These are phyloP conservation scores for Fusarium pseudonygamai DNA, from an alignment of 2,329 filamentous ascomycete species.

Conservation along the genomic window DNA sequence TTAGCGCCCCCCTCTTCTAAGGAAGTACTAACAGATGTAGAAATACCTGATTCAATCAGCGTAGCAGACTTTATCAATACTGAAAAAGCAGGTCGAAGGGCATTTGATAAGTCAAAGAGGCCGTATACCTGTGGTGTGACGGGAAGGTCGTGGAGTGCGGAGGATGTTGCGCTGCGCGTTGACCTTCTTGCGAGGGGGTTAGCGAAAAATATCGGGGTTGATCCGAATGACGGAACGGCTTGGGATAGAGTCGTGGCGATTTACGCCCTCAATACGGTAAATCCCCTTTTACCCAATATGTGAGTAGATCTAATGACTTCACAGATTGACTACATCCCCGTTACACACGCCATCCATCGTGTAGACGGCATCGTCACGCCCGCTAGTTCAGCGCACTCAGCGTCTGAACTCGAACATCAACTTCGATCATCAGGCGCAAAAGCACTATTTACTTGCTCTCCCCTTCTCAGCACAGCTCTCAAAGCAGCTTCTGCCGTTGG, in stretches of 20 bases:
- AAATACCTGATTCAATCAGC: slow-evolving; percentile 49
- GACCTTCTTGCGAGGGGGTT: slow-evolving; percentile 76
- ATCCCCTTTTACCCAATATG: background rate
- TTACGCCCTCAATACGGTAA: slow-evolving; percentile 82
- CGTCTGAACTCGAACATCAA: slow-evolving; percentile 75
- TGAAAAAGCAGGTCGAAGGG: slow-evolving; percentile 55
- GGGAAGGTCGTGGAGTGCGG: slow-evolving; percentile 70
- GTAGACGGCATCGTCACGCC: slow-evolving; percentile 77
- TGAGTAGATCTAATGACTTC: background rate
- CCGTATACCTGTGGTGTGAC: slow-evolving; percentile 82
- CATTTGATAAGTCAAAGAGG: slow-evolving; percentile 69
- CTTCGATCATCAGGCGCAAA: slow-evolving; percentile 74
- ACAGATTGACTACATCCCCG: slow-evolving; percentile 77
- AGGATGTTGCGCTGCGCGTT: slow-evolving; percentile 71
- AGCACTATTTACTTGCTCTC: slow-evolving; percentile 76
- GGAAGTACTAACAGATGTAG: background rate
- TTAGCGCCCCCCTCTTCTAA: background rate
- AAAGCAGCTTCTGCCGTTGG: slow-evolving; percentile 70
- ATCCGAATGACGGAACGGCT: slow-evolving; percentile 73
- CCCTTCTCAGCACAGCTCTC: slow-evolving; percentile 70
- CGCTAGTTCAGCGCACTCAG: slow-evolving; percentile 78
- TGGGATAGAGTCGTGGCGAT: slow-evolving; percentile 84
- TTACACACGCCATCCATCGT: slow-evolving; percentile 80
- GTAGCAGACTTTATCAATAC: slow-evolving; percentile 79
- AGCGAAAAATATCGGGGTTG: slow-evolving; percentile 71